Evolutionary conservation across 2,329 filamentous ascomycete genomes (phyloP), one percentile per base, ranked within the genome.

Genomic region (Colletotrichum theobromicola): DNA sequence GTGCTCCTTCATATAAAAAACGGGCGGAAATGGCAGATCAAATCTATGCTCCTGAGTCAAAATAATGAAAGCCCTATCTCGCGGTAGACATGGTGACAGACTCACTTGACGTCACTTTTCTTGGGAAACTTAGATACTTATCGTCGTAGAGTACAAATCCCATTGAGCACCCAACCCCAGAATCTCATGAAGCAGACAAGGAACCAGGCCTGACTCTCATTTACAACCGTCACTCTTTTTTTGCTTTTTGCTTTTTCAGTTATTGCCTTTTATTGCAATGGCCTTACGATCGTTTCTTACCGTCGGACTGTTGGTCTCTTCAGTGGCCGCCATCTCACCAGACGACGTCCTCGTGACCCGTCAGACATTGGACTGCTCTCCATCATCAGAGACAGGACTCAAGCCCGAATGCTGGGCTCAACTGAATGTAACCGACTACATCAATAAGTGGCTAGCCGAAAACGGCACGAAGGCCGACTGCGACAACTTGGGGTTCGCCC

Each of bases 401-500:
- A 78, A 79, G 67, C 50, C 78, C 2, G 78, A 78, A 26, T 79
- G 78, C 50, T 79, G 78, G 78, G 53, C 58, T 3, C 55, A 74
- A 21, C 75, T 80, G 10, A 74, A 77, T 5, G 76, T 80, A 55
- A 72, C 77, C 13, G 70, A 72, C 53, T 80, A 78, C 64, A 79
- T 80, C 66, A 77, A 72, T 3, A 75, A 78, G 13, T 80, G 79
- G 79, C 55, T 80, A 10, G 74, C 72, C 3, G 78, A 77, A 24
- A 80, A 80, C 65, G 75, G 78, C 58, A 79, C 78, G 5, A 76
- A 74, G 5, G 79, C 79, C 21, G 75, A 77, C 60, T 80, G 79
- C 61, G 76, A 75, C 8, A 76, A 55, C 10, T 69, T 80, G 9
- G 79, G 79, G 21, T 80, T 80, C 34, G 79, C 79, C 4, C 79